Evolutionary conservation across 495 filamentous ascomycete species (phyloP).

Genomic region (Echria macrotheca): DNA sequence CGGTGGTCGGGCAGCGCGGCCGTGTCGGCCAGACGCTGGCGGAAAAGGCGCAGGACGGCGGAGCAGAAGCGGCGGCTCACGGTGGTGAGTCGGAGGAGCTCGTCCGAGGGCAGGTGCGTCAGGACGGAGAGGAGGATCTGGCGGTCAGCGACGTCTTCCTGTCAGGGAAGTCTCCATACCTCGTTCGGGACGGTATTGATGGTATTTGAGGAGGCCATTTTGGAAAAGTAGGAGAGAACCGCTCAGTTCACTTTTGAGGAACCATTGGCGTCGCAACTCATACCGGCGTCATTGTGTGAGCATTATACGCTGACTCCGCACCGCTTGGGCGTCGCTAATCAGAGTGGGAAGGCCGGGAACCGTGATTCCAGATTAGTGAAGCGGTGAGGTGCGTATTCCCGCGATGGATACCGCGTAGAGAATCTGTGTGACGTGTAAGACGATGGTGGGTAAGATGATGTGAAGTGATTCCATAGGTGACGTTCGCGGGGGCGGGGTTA

Average conservation of each 20-base stretch:
- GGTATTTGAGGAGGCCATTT: constrained; percentile 25
- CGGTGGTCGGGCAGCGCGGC: constrained; percentile 53
- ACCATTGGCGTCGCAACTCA: neutral
- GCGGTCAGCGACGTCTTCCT: neutral
- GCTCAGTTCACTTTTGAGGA: neutral
- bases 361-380: too few species aligned
- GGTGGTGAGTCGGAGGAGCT: constrained; percentile 54
- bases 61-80: constrained; percentile 64
- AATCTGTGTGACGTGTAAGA: too few species aligned
- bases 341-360: too few species aligned
- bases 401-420: too few species aligned
- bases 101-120: constrained; percentile 49
- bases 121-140: constrained; percentile 68
- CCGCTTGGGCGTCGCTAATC: neutral
- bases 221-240: neutral
- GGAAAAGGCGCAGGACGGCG: constrained; percentile 61
- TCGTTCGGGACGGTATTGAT: constrained; percentile 42
- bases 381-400: too few species aligned
- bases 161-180: constrained; percentile 19
- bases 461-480: too few species aligned
- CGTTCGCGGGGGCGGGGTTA: too few species aligned
- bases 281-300: neutral
- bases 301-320: neutral
- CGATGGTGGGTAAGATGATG: too few species aligned
- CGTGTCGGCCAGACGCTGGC: constrained; percentile 55